Conservation (phyloP, 441 rosid genomes). For the Dalechampia spathulata region DNA sequence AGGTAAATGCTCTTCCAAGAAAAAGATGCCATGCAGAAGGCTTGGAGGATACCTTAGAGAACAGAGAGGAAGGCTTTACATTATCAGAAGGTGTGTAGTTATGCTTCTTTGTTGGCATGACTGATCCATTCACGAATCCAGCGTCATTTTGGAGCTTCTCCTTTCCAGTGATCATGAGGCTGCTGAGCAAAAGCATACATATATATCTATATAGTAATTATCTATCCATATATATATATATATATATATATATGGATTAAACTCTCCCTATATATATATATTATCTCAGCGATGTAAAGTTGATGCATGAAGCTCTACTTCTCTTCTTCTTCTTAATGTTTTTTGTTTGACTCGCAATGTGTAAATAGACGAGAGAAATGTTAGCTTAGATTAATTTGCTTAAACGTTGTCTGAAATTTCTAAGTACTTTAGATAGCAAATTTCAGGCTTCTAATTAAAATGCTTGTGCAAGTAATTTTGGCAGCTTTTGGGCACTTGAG, state of each 20-base stretch:
- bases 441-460: no score
- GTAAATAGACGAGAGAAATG: constrained; percentile 13
- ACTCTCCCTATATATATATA: background rate
- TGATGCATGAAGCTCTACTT: background rate
- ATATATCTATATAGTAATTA: no score
- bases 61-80: constrained; percentile 48
- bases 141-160: background rate
- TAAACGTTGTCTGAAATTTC: no score
- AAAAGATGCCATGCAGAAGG: constrained; percentile 35
- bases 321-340: background rate
- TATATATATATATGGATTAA: background rate
- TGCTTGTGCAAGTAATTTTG: no score
- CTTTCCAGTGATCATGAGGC: background rate
- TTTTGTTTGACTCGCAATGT: constrained; percentile 3
- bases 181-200: background rate
- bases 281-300: background rate
- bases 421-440: no score
- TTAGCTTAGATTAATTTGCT: no score
- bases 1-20: constrained; percentile 24
- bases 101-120: constrained; percentile 67
- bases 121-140: background rate
- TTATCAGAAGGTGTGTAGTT: constrained; percentile 43
- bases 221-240: background rate
- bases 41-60: constrained; percentile 44
- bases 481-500: no score